These are phyloP conservation scores for Lipomyces chichibuensis DNA, from an alignment of 805 yeast genomes.

Conservation along the genomic window DNA sequence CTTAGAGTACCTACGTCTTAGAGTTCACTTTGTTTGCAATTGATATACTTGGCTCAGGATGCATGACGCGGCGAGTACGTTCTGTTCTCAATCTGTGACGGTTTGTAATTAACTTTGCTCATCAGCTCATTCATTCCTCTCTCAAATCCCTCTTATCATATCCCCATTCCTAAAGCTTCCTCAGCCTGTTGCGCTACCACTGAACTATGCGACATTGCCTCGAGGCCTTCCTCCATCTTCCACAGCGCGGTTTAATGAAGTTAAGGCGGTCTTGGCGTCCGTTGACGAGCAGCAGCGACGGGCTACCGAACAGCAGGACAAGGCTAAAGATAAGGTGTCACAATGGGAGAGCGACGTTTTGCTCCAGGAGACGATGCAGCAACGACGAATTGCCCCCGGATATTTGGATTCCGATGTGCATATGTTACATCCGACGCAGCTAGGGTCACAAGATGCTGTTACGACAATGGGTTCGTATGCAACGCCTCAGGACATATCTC, in stretches of 20 bases:
- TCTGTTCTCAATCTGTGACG: not conserved
- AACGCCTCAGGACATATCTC: not conserved
- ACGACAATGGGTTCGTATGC: not conserved
- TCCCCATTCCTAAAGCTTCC: slow-evolving; percentile 60
- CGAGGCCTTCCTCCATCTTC: slow-evolving; percentile 44
- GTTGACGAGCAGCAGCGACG: slow-evolving; percentile 42
- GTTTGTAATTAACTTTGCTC: not conserved
- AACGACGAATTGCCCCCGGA: slow-evolving; percentile 50
- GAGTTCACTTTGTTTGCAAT: not conserved
- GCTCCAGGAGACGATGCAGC: slow-evolving; percentile 36
- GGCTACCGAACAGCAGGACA: slow-evolving; percentile 39
- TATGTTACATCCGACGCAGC: slow-evolving; percentile 39
- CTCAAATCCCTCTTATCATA: slow-evolving; percentile 59
- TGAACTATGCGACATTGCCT: slow-evolving; percentile 51
- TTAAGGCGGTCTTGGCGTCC: slow-evolving; percentile 44
- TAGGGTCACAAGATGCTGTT: not conserved
- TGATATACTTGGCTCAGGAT: slow-evolving; percentile 3
- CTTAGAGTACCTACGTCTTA: not conserved
- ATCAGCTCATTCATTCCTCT: slow-evolving; percentile 53
- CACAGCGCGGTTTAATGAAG: slow-evolving; percentile 40
- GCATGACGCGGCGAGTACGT: slow-evolving; percentile 34
- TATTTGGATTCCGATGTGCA: slow-evolving; percentile 44
- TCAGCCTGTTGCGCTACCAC: slow-evolving; percentile 56
- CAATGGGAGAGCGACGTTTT: slow-evolving; percentile 44
- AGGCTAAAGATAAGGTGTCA: slow-evolving; percentile 39